Percentiles rank a stretch among this genome's conserved stretches.
These are phyloP conservation scores for Pulveroboletus frians DNA, from an alignment of 768 basidiomycete genomes.

Conservation along the genomic window DNA sequence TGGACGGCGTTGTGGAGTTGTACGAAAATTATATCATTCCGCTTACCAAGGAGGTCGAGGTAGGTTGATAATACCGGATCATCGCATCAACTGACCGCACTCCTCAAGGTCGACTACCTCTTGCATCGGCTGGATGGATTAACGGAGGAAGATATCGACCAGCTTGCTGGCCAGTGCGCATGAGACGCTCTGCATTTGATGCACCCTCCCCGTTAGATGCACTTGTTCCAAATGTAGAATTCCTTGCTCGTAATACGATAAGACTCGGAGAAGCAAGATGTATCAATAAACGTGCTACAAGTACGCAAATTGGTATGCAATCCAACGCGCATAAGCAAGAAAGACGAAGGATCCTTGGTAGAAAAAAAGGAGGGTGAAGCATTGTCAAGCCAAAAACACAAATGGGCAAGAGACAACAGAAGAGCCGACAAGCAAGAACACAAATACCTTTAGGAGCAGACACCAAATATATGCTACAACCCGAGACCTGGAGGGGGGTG, in stretches of 20 bases:
- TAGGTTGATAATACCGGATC: constrained; percentile 33
- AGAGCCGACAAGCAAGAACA: constrained; percentile 23
- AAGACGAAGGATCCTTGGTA: constrained; percentile 15
- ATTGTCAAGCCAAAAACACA: constrained; percentile 1
- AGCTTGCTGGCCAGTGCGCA: constrained; percentile 33
- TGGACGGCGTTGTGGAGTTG: constrained; percentile 86
- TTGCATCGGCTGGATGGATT: constrained; percentile 83
- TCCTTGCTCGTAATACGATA: neutral
- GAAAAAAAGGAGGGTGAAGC: constrained; percentile 1
- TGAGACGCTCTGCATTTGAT: constrained; percentile 6
- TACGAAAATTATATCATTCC: constrained; percentile 97
- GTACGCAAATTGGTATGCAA: constrained; percentile 18
- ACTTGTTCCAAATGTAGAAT: constrained; percentile 6
- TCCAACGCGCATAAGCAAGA: constrained; percentile 21
- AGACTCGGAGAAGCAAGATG: constrained; percentile 16
- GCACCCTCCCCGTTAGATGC: neutral
- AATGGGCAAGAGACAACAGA: constrained; percentile 8
- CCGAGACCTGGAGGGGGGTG: constrained; percentile 38
- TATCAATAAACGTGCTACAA: constrained; percentile 23
- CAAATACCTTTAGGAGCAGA: constrained; percentile 8
- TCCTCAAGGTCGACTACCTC: constrained; percentile 86
- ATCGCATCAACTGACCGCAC: neutral
- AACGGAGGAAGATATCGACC: constrained; percentile 73
- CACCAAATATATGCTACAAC: constrained; percentile 33
- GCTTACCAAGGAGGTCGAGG: constrained; percentile 97